A percentile compares a stretch with the other conserved stretches of the same genome.
Conservation (phyloP, 2,329 filamentous ascomycete species). For the Colletotrichum somersetense region DNA sequence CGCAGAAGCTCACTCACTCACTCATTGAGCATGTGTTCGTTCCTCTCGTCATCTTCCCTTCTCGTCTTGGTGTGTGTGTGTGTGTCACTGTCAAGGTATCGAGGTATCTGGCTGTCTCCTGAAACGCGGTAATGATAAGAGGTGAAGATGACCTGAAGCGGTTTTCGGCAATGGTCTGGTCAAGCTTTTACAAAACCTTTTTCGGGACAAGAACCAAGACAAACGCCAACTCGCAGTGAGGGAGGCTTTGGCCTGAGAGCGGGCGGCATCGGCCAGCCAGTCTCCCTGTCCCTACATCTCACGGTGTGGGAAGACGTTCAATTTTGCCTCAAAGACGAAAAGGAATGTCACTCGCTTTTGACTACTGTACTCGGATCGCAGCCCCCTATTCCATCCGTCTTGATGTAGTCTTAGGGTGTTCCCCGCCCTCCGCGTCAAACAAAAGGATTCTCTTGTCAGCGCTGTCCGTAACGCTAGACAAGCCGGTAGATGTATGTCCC, state of each 20-base stretch:
- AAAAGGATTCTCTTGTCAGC: not conserved
- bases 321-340: not conserved
- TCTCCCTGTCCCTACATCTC: not conserved
- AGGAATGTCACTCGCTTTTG: not conserved
- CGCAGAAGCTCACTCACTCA: conserved; percentile 6
- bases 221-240: conserved; percentile 14
- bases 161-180: conserved; percentile 6
- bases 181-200: conserved; percentile 40
- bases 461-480: not conserved
- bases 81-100: not conserved
- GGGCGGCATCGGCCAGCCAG: not conserved
- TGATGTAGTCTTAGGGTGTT: not conserved
- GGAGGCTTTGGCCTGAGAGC: not conserved
- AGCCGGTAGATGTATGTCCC: too few relatives aligned
- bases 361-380: too few relatives aligned
- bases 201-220: conserved; percentile 22
- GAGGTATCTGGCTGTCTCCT: too few relatives aligned
- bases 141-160: not conserved
- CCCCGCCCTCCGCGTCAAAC: not conserved
- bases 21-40: not conserved
- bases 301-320: not conserved
- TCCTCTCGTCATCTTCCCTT: not conserved
- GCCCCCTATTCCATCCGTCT: not conserved
- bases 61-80: not conserved
- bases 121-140: not conserved